Evolutionary conservation across 805 yeast species (phyloP), one percentile per base, ranked within the genome.

Genomic region (Candida bentonensis): DNA sequence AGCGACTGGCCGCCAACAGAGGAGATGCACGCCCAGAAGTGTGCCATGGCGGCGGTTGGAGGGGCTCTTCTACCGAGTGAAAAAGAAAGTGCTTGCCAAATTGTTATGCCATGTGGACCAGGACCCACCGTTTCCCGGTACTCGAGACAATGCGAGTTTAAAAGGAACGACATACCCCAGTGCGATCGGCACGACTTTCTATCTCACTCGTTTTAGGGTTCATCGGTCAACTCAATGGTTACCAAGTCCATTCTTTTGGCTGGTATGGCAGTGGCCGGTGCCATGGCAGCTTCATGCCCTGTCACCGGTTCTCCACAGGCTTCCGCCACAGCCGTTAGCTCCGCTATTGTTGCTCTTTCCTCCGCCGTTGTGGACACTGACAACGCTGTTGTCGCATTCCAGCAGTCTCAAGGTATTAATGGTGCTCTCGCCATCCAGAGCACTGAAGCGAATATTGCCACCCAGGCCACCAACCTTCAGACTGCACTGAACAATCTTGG

Each of bases 371-470:
- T 3, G 22, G 40, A 34, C 43, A 53, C 51, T 50, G 17, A 23
- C 40, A 30, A 46, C 11, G 50, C 45, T 21, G 45, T 30, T 15
- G 30, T 44, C 41, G 43, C 33, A 2, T 49, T 42, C 36, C 33
- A 39, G 11, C 26, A 36, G 11, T 34, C 45, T 3, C 43, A 45
- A 15, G 61, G 62, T 27, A 47, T 57, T 21, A 25, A 21, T 15
- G 62, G 58, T 41, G 62, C 61, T 22, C 51, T 57, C 17, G 47
- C 46, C 28, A 56, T 58, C 49, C 62, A 58, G 57, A 39, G 41
- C 34, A 33, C 46, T 23, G 53, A 50, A 50, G 45, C 47, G n/a
- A 44, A 49, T n/a, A 47, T 57, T 28, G 43, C 47, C 22, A 21
- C 25, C 20, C 54, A 54, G 36, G 51, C 55, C 26, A 23, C n/a